These are phyloP conservation scores for Podospora bellae-mahoneyi DNA, from an alignment of 495 filamentous ascomycete genomes.

Conservation along the genomic window DNA sequence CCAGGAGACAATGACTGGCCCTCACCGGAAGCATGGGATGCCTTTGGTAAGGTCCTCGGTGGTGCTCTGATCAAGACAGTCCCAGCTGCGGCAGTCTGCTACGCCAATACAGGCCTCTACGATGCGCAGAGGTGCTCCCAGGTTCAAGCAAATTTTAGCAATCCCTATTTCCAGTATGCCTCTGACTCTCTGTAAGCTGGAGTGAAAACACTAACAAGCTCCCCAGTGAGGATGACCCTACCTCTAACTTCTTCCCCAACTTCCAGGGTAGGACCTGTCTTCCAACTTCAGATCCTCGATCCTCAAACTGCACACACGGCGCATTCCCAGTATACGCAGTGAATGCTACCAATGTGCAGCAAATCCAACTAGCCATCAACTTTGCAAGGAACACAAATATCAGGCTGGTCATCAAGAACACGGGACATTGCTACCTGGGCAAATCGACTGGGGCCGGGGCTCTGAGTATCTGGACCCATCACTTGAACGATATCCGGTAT, in stretches of 20 bases:
- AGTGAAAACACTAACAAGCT: not conserved
- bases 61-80: conserved; percentile 23
- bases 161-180: conserved; percentile 9
- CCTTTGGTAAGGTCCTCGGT: conserved; percentile 41
- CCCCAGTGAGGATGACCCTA: conserved; percentile 11
- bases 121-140: conserved; percentile 38
- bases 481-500: conserved; percentile 33
- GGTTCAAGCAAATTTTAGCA: conserved; percentile 34
- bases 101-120: conserved; percentile 43
- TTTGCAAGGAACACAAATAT: conserved; percentile 58
- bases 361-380: conserved; percentile 57
- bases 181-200: not conserved
- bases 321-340: conserved; percentile 59
- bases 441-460: conserved; percentile 49
- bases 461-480: conserved; percentile 57
- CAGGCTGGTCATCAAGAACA: conserved; percentile 62
- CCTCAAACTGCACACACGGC: conserved; percentile 50
- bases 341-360: conserved; percentile 50
- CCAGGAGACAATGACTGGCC: conserved; percentile 51
- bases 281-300: conserved; percentile 29
- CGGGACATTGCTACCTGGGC: conserved; percentile 62
- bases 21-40: conserved; percentile 36
- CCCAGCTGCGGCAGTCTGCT: conserved; percentile 40
- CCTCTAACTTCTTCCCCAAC: conserved; percentile 17
- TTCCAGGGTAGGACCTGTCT: conserved; percentile 38